Evolutionary conservation across 495 filamentous ascomycete species (phyloP), one percentile per base, ranked within the genome.

Genomic region (Aspergillus cristatus): DNA sequence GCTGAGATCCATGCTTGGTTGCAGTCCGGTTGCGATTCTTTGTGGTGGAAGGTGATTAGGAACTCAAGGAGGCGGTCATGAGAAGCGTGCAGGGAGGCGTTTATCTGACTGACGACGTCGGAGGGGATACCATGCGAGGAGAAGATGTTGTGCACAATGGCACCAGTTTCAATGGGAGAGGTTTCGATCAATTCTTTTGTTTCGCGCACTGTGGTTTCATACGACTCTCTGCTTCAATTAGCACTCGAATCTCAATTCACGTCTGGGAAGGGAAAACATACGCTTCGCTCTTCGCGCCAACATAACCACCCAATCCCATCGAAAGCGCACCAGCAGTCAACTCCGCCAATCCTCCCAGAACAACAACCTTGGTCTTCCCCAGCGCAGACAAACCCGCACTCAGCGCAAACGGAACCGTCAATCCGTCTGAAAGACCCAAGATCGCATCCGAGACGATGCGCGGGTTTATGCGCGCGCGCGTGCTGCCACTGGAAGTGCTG

Each of bases 241-340:
- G 11, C 20, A 24, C 4, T 4, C 20, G 1, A 13, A 30, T 34
- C 14, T 37, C 11, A 3, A 15, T 44, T 2, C 42, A 20, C 14
- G n/a, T n/a, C 2, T 13, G 17, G 8, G n/a, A 8, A 37, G 18
- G 25, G 8, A 13, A 12, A 2, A 65, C 71, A 55, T 62, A 81
- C 68, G 61, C 65, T 65, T 87, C 83, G 42, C 79, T 78, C 50
- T 76, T 76, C 0, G 82, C 79, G 1, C 80, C 80, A 2, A 90
- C 71, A 35, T 75, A 63, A 18, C 73, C 73, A 18, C 73, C 73
- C 14, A 75, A 42, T 1, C 71, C 72, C 71, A 76, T 76, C 17
- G 69, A 72, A 32, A 76, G 68, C 6, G 71, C 71, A 28, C 73
- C 73, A 0, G 72, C 73, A 18, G 68, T 62, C 16, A 77, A 46